Base-by-base conservation (phyloP, 1,284 basidiomycete genomes). In the Cerrena zonata region DNA sequence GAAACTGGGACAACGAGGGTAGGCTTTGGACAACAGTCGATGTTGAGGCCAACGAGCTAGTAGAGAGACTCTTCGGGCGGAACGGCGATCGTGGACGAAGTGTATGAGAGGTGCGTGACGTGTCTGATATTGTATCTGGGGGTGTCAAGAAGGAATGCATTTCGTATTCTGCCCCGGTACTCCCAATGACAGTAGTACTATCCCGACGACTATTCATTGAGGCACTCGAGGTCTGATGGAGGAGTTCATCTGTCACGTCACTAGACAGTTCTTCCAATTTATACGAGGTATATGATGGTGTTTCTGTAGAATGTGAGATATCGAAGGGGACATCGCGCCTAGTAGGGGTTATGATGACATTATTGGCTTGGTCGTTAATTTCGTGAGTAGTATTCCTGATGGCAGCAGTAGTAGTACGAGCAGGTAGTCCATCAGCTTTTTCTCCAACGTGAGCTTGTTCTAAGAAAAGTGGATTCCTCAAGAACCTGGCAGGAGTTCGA, bases 221-320 rank as follows among this genome's bases (percentile, higher is more conserved):
- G 30, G 15, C 7, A 34, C 30, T 34, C 30, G 7, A 7, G 7
- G 30, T 7, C n/a, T 24, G 3, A 36, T 37, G 27, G 7, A 25
- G 27, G 21, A 53, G 50, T 26, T 54, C 57, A 30, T 61, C 59
- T 5, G 58, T 53, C 4, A 61, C 55, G 44, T 61, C 61, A 5
- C 48, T 51, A 23, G 21, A 47, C 5, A 55, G 37, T 4, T 43
- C 22, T 13, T 18, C 19, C 11, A 22, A 12, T 7, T 48, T 5
- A 22, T 34, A 7, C 7, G 7, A 34, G 7, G 7, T 15, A 34
- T 34, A 34, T 7, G 30, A 7, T 15, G 15, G 2, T 27, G 39
- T 25, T 18, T 27, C 23, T 19, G 25, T 34, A 41, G 50, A 27
- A 45, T 53, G 47, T 13, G 34, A 34, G 43, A 43, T 46, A 46